These are phyloP conservation scores for Sphagnum fallax DNA, from an alignment of 228 moss, liverwort and hornwort genomes.

Conservation along the genomic window DNA sequence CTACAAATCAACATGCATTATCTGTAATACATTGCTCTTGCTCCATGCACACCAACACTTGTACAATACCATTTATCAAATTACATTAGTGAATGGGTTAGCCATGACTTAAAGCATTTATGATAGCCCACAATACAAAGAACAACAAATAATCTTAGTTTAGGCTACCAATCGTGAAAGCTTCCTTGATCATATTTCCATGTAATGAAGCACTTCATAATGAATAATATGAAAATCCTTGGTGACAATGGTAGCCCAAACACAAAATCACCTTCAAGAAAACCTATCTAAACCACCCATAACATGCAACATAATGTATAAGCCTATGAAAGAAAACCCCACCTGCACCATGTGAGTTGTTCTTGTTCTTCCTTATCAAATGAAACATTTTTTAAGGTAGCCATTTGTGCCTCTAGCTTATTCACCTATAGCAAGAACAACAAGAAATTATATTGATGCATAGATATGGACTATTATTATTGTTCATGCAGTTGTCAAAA, in stretches of 20 bases:
- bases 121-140: no score
- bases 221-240: neutral
- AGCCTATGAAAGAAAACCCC: no score
- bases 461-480: no score
- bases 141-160: neutral
- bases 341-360: conserved; percentile 61
- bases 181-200: neutral
- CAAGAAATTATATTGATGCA: neutral
- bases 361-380: conserved; percentile 73
- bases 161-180: neutral
- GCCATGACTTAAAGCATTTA: no score
- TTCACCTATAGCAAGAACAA: conserved; percentile 34
- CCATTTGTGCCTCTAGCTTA: conserved; percentile 51
- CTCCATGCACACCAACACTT: conserved; percentile 79
- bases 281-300: no score
- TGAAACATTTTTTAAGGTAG: conserved; percentile 37
- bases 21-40: conserved; percentile 67
- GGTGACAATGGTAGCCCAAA: neutral
- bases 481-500: no score
- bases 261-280: no score
- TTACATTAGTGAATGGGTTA: no score
- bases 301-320: no score
- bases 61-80: neutral
- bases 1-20: conserved; percentile 64
- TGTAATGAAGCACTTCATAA: neutral